These are phyloP conservation scores for Iris pallida DNA, from an alignment of 116 monocot genomes.

Conservation along the genomic window DNA sequence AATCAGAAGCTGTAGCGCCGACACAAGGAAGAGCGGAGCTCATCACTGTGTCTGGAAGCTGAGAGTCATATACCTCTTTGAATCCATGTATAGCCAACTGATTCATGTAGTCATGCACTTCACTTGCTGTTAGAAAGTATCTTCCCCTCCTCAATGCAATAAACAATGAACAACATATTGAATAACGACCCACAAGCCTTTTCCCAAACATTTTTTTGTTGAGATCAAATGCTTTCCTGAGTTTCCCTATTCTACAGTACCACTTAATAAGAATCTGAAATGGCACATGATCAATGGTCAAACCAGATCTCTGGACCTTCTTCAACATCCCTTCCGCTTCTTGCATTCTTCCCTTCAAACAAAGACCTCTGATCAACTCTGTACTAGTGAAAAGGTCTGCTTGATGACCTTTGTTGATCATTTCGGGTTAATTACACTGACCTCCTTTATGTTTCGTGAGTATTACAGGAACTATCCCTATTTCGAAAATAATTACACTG, in stretches of 20 bases:
- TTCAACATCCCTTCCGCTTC: slow-evolving; percentile 43
- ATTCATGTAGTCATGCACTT: slow-evolving; percentile 31
- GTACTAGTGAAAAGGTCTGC: slow-evolving; percentile 65
- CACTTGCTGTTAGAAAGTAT: slow-evolving; percentile 26
- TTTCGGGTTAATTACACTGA: too few species aligned
- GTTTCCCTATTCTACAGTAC: slow-evolving; percentile 39
- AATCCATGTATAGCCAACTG: slow-evolving; percentile 5
- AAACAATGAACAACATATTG: slow-evolving; percentile 42
- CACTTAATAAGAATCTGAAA: slow-evolving; percentile 60
- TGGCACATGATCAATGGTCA: slow-evolving; percentile 61
- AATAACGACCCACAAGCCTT: slow-evolving; percentile 42
- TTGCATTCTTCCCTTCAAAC: slow-evolving; percentile 34
- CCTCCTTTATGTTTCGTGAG: too few species aligned
- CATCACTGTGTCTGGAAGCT: too few species aligned
- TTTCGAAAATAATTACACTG: too few species aligned
- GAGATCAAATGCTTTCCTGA: slow-evolving; percentile 41
- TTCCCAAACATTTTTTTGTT: slow-evolving; percentile 49
- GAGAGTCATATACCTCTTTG: too few species aligned
- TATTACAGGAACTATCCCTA: too few species aligned
- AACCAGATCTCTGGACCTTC: slow-evolving; percentile 26
- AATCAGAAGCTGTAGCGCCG: too few species aligned
- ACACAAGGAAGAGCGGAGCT: too few species aligned
- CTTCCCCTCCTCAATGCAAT: slow-evolving; percentile 36
- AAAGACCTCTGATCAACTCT: slow-evolving; percentile 51
- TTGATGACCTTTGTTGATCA: slow-evolving; percentile 31